phyloP scores from a whole-genome alignment of 1,284 basidiomycete species.

The Trichosporon asahii region DNA sequence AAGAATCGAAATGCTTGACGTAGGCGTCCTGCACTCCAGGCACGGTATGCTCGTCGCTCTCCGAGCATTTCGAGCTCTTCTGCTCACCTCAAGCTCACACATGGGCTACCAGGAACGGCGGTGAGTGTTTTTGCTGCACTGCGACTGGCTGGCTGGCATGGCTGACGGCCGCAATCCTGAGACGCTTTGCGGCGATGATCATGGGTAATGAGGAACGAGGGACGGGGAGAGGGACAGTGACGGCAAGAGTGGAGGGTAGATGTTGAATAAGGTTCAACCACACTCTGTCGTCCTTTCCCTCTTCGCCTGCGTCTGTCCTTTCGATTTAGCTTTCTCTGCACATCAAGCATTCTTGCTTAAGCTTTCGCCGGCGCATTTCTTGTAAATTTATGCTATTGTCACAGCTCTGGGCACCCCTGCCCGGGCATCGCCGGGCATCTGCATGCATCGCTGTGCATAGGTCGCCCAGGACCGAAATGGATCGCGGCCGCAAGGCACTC shows the following conservation, averaged over 20 bases:
- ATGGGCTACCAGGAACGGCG: neutral
- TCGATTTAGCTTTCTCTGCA: neutral
- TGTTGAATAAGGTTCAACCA: neutral
- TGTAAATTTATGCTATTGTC: neutral
- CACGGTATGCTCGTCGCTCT: neutral
- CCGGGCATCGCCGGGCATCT: neutral
- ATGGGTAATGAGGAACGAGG: neutral
- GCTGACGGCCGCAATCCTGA: neutral
- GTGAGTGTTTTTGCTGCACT: neutral
- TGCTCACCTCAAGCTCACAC: neutral
- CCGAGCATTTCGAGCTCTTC: neutral
- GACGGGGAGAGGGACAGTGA: neutral
- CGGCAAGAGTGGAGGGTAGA: neutral
- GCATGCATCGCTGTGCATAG: neutral
- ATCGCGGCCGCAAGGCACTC: neutral
- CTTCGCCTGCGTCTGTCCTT: neutral
- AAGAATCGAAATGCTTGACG: neutral
- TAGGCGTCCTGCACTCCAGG: neutral
- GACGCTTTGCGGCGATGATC: neutral
- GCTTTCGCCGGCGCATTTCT: neutral
- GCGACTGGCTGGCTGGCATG: neutral
- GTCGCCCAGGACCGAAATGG: neutral
- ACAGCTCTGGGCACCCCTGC: neutral
- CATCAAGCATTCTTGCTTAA: neutral
- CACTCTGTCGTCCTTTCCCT: neutral